Conservation (phyloP, 23 red algal genomes). For the Agarophyton chilense region DNA sequence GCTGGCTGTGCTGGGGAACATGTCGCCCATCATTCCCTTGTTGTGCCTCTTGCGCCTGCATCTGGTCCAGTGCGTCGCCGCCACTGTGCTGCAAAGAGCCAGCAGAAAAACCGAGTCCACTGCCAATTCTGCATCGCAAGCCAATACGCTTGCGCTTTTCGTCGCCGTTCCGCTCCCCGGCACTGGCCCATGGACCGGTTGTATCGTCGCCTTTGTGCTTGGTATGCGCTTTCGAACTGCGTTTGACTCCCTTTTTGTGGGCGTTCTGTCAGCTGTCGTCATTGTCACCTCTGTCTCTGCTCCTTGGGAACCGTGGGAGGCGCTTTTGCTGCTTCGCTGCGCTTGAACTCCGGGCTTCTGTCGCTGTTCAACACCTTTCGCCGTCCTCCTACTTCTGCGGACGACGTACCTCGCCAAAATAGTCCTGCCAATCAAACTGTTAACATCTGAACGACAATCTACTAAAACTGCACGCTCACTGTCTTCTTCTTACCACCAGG, state of each 20-base stretch:
- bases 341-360: background rate
- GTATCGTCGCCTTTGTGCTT: slow-evolving; percentile 80
- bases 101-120: slow-evolving; percentile 53
- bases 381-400: no score
- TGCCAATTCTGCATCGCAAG: slow-evolving; percentile 17
- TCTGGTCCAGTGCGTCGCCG: slow-evolving; percentile 51
- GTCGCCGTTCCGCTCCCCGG: slow-evolving; percentile 95
- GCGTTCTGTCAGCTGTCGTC: slow-evolving; percentile 75
- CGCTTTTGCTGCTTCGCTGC: slow-evolving; percentile 10
- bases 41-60: slow-evolving; percentile 51
- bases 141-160: slow-evolving; percentile 82
- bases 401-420: no score
- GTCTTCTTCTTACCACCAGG: no score
- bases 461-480: no score
- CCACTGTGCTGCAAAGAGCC: slow-evolving; percentile 59
- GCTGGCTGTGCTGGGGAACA: slow-evolving; percentile 83
- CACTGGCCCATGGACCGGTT: slow-evolving; percentile 94
- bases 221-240: slow-evolving; percentile 62
- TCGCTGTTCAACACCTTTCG: no score
- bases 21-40: slow-evolving; percentile 75
- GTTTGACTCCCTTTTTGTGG: slow-evolving; percentile 60
- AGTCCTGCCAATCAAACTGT: no score
- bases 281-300: slow-evolving; percentile 81
- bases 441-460: no score
- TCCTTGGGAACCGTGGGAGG: slow-evolving; percentile 63